phyloP scores from a whole-genome alignment of 2,329 filamentous ascomycete species.

The Fusarium xyrophilum region DNA sequence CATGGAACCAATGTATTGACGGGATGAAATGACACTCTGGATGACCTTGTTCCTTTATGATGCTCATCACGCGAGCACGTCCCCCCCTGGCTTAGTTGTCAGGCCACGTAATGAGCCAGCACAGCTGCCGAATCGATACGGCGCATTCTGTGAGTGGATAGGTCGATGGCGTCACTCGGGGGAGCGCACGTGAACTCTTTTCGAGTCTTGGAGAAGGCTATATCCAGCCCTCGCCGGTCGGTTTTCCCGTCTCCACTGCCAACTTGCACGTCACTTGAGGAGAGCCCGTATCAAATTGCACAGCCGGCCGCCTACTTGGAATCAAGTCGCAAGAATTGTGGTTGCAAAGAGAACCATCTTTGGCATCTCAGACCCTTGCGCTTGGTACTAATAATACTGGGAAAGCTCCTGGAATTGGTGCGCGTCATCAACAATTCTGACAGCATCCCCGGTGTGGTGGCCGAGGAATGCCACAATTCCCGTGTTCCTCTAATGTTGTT shows the following conservation, averaged over 20 bases:
- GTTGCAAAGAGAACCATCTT: not conserved
- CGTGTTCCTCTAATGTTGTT: too few relatives aligned
- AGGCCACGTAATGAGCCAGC: not conserved
- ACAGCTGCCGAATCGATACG: not conserved
- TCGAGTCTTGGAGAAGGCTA: not conserved
- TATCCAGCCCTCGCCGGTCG: not conserved
- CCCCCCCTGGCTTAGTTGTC: not conserved
- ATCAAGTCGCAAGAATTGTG: too few relatives aligned
- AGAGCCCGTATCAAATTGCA: rapidly evolving
- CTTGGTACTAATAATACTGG: too few relatives aligned
- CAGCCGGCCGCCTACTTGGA: not conserved
- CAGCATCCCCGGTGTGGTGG: not conserved
- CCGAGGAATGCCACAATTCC: not conserved
- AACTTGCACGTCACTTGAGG: not conserved
- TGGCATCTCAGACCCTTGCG: not conserved
- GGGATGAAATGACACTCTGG: not conserved
- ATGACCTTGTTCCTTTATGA: not conserved
- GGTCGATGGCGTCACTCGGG: not conserved
- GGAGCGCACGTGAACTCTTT: not conserved
- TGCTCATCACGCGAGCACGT: not conserved
- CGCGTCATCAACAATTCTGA: not conserved
- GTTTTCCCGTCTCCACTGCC: not conserved
- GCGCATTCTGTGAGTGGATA: not conserved
- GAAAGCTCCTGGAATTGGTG: not conserved
- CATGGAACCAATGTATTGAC: not conserved